Base-by-base conservation (phyloP, 352 stramenopile genomes). In the Nothophytophthora sp. region DNA sequence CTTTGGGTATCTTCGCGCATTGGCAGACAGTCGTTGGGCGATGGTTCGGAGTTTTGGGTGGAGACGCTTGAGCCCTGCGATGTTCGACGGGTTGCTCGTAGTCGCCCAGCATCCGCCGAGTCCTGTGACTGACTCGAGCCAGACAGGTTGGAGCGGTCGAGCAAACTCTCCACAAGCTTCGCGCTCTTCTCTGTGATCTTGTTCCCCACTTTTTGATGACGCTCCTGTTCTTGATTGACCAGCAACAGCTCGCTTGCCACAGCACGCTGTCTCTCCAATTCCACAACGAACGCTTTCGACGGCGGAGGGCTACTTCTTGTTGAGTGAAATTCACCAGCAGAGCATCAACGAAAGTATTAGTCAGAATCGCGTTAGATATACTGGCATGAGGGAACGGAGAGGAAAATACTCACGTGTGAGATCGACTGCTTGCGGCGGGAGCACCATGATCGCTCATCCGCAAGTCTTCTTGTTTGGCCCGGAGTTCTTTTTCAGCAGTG, bases 41-140 rank as follows among this genome's bases (percentile, higher is more conserved):
- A 72, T 25, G 53, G 50, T 16, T 62, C 47, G 5, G 67, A 67
- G 27, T 73, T 36, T 20, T 67, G 53, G 13, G 62, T 67, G 0
- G 53, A 67, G 4, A 30, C 32, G 28, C 11, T 40, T 15, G 57
- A 72, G n/a, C 55, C 18, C 42, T 67, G 56, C 25, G 54, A 70
- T 25, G 18, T 39, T 2, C 50, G 45, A 8, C 38, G 58, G 44
- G 24, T 19, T 4, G 9, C 51, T n/a, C 27, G 50, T 16, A 56
- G 19, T 15, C 36, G 28, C 15, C 30, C 55, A 16, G 28, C 23
- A 25, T 67, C 57, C 9, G 64, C 55, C 16, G 58, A 72, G 24
- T 72, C 63, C 53, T 69, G 63, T 1, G 63, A 72, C 18, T 68
- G 56, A 36, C 62, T 67, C 2, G 62, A 67, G 20, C 50, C 62